Base-by-base conservation (phyloP, 805 yeast species). In the Yarrowia bubula region DNA sequence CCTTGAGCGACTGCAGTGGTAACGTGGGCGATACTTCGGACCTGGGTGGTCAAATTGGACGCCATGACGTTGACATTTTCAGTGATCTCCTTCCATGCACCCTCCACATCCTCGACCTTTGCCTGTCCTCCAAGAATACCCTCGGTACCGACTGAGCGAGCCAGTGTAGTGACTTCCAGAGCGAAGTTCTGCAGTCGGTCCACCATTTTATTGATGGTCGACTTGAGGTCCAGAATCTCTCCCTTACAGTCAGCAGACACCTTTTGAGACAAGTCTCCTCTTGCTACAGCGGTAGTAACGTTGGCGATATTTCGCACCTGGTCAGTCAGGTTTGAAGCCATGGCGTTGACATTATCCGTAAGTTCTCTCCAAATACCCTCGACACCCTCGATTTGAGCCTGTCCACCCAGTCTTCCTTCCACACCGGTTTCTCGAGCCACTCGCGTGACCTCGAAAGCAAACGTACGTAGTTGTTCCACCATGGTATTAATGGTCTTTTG, bases 1-100 rank as follows among this genome's bases (percentile, higher is more conserved):
- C 96, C 96, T 74, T 88, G 89, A 0, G 96, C 96, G 48, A 90
- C 96, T 3, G 96, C 96, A 3, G 96, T 88, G 1, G 96, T 91
- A 66, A 90, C 96, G 11, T 92, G 89, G 4, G 96, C 96, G 70
- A 90, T 90, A 15, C 91, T 86, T 76, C 96, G 83, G 69, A 90
- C 96, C 77, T 90, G 96, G 67, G 89, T 89, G 0, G 96, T 90
- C 70, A 90, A 81, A 73, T 90, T 90, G 42, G 86, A 79, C 6
- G 96, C 96, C 96, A 90, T 90, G 65, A 88, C 88, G 73, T 90
- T 90, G 69, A 90, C 91, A 70, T 89, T 89, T 71, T 89, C 92
- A 28, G 92, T 88, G 67, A 90, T 83, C 33, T 88, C 86, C 72
- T 90, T 84, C 96, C 96, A 90, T 61, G 89, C 88, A 17, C 97